Percentiles rank a stretch among this genome's conserved stretches.
These are phyloP conservation scores for Kurtzmaniella fragi DNA, from an alignment of 805 yeast species.

Conservation along the genomic window DNA sequence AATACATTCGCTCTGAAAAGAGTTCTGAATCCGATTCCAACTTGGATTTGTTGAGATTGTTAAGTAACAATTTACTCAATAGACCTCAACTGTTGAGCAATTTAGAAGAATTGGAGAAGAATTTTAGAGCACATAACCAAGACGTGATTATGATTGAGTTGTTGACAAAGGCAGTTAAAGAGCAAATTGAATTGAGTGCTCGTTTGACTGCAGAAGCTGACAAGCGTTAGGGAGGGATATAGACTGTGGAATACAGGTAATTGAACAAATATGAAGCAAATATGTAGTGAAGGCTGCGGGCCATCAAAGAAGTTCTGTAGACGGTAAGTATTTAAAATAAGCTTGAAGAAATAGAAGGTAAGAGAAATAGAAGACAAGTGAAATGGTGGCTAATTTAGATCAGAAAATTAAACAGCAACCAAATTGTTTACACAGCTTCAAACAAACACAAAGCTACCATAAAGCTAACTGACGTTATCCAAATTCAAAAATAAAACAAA, in stretches of 20 bases:
- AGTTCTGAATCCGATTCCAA: constrained; percentile 43
- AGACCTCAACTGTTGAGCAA: constrained; percentile 47
- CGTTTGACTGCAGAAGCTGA: constrained; percentile 53
- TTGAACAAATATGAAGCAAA: too few species aligned
- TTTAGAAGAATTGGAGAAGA: constrained; percentile 48
- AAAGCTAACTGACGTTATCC: too few species aligned
- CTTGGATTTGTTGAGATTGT: constrained; percentile 59
- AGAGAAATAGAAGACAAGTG: not conserved
- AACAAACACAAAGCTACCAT: too few species aligned
- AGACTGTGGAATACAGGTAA: too few species aligned
- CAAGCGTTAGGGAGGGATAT: not conserved
- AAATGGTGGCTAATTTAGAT: too few species aligned
- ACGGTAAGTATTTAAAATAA: not conserved
- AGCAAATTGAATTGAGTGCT: constrained; percentile 76
- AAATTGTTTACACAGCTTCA: too few species aligned
- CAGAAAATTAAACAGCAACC: too few species aligned
- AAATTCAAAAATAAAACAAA: too few species aligned
- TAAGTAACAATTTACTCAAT: constrained; percentile 52
- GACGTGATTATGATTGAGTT: constrained; percentile 80
- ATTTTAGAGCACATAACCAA: constrained; percentile 68
- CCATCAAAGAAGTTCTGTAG: constrained; percentile 3
- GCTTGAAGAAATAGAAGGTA: not conserved
- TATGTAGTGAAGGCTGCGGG: too few species aligned
- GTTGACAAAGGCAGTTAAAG: constrained; percentile 76
- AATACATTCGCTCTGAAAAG: constrained; percentile 38